A percentile compares a stretch with the other conserved stretches of the same genome.
Evolutionary conservation across 306 rosid genomes (phyloP).

Genomic region (Hippophae rhamnoides): DNA sequence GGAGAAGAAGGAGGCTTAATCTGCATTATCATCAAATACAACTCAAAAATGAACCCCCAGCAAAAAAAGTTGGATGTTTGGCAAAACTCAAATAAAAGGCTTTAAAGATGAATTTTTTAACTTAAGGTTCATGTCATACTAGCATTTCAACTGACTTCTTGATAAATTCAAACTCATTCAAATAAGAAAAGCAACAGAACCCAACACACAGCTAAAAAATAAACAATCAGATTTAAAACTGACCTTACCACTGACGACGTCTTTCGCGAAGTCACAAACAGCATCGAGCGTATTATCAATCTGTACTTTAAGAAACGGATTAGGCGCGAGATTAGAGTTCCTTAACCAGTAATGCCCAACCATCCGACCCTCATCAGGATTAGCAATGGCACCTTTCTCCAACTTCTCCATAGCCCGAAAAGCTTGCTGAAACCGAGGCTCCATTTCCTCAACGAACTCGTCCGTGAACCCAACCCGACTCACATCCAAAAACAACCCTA

Average conservation of each 20-base stretch:
- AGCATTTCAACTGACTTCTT: too few relatives aligned
- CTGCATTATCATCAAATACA: constrained; percentile 32
- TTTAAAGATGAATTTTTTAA: too few relatives aligned
- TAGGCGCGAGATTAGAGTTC: constrained; percentile 66
- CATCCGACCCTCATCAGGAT: constrained; percentile 95
- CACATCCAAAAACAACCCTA: constrained; percentile 70
- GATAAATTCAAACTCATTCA: neutral
- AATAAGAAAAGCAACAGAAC: neutral
- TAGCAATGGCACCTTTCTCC: constrained; percentile 87
- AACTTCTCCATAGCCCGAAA: constrained; percentile 68
- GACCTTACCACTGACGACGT: constrained; percentile 90
- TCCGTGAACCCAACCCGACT: constrained; percentile 92
- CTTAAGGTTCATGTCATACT: too few relatives aligned
- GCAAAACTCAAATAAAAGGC: too few relatives aligned
- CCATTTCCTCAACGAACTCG: constrained; percentile 71
- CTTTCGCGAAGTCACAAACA: constrained; percentile 50
- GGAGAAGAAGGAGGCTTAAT: constrained; percentile 74
- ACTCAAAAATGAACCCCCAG: neutral
- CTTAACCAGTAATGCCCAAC: constrained; percentile 97
- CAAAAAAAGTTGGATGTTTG: too few relatives aligned
- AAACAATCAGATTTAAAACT: constrained; percentile 17
- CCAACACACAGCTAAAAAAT: too few relatives aligned
- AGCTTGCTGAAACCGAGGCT: constrained; percentile 60
- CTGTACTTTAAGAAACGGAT: constrained; percentile 43
- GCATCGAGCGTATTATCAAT: constrained; percentile 63